Percentiles rank a stretch among this genome's conserved stretches.
Conservation (phyloP, 306 rosid species). For the Neltuma alba region DNA sequence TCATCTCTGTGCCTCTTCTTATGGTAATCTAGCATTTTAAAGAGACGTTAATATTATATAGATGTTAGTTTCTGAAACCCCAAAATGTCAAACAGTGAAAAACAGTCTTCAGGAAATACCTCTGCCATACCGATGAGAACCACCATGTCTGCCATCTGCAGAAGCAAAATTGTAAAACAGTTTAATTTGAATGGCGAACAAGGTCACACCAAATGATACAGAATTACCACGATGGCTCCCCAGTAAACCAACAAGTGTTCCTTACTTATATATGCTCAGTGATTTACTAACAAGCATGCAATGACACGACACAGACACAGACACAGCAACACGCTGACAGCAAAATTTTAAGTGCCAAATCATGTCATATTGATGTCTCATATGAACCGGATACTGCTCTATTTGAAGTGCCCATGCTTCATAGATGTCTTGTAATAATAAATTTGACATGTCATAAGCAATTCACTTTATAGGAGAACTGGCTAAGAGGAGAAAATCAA, state of each 20-base stretch:
- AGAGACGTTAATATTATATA: slow-evolving; percentile 16
- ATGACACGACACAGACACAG: background rate
- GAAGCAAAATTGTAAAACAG: slow-evolving; percentile 19
- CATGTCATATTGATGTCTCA: background rate
- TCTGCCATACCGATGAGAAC: slow-evolving; percentile 72
- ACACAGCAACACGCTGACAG: background rate
- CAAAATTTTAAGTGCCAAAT: background rate
- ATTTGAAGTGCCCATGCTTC: background rate
- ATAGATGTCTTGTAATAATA: background rate
- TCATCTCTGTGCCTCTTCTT: slow-evolving; percentile 86
- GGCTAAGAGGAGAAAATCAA: background rate
- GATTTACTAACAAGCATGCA: background rate
- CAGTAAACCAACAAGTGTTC: background rate
- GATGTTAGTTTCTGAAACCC: slow-evolving; percentile 7
- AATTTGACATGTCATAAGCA: background rate
- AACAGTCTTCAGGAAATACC: slow-evolving; percentile 50
- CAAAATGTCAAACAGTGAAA: slow-evolving; percentile 21
- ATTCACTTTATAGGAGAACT: background rate
- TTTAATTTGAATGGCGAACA: slow-evolving; percentile 23
- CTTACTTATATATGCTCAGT: background rate
- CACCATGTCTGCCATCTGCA: slow-evolving; percentile 91
- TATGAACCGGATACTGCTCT: background rate
- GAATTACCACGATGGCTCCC: slow-evolving; percentile 26
- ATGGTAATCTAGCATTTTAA: slow-evolving; percentile 54
- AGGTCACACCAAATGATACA: slow-evolving; percentile 5